Conservation (phyloP, 2,329 filamentous ascomycete genomes). For the Trichoderma koningii region DNA sequence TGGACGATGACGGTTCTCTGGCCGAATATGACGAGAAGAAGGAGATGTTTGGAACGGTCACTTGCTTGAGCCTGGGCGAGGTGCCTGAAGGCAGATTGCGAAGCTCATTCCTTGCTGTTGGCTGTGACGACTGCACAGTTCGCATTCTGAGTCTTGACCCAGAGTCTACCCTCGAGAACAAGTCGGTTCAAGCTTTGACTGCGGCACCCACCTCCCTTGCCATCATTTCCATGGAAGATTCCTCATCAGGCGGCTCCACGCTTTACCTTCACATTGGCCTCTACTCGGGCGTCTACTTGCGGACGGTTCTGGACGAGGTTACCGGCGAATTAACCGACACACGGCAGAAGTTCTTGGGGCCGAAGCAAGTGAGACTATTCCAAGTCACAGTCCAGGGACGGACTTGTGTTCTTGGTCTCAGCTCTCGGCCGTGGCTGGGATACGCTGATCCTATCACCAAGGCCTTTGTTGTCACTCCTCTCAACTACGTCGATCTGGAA, state of each 20-base stretch:
- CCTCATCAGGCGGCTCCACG: constrained; percentile 82
- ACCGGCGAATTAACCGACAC: constrained; percentile 96
- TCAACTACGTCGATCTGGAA: constrained; percentile 85
- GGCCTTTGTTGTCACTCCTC: constrained; percentile 86
- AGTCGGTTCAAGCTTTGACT: constrained; percentile 90
- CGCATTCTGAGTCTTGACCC: constrained; percentile 88
- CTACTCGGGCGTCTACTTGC: constrained; percentile 91
- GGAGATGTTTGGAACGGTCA: constrained; percentile 93
- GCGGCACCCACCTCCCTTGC: constrained; percentile 85
- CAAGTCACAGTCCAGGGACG: constrained; percentile 85
- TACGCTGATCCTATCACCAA: constrained; percentile 87
- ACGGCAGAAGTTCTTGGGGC: constrained; percentile 88
- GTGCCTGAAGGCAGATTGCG: constrained; percentile 87
- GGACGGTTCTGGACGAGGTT: constrained; percentile 91
- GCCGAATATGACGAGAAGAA: constrained; percentile 95
- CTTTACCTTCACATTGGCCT: constrained; percentile 95
- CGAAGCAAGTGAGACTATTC: constrained; percentile 86
- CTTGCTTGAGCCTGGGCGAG: constrained; percentile 88
- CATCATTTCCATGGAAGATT: constrained; percentile 95
- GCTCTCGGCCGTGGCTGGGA: constrained; percentile 92
- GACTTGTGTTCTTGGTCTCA: constrained; percentile 83
- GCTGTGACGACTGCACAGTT: constrained; percentile 95
- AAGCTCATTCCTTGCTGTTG: constrained; percentile 92
- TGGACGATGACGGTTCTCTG: constrained; percentile 86
- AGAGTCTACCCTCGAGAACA: constrained; percentile 86